Evolutionary conservation across 352 stramenopile genomes (phyloP), one percentile per base, ranked within the genome.

Genomic region (Phytophthora podocarpi): DNA sequence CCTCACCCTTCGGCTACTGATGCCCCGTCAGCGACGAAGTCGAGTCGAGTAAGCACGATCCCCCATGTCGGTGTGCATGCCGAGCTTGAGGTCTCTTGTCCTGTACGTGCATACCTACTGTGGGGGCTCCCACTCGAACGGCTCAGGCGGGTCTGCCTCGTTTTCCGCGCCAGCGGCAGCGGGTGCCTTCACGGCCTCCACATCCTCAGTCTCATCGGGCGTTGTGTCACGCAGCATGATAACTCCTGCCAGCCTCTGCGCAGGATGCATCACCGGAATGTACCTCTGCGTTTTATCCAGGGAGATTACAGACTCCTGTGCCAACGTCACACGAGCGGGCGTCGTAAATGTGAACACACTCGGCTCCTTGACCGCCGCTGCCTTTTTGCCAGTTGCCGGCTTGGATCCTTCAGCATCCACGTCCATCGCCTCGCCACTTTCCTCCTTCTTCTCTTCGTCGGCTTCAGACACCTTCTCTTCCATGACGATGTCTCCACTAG

Each of bases 211-310:
- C 61, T 99, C 95, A 24, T 85, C 82, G 7, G 97, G 96, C 41
- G 86, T 97, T 59, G 83, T 97, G 79, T 99, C 97, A 34, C 87
- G 93, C 32, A 99, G 80, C 70, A 99, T 97, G 57, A 99, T 94
- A 42, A 99, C 95, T 49, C 97, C 96, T 59, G 87, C 83, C 16
- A 89, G 67, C 39, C 82, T 84, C 64, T 90, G 82, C 50, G 77
- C 66, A 41, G 78, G 74, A 35, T 79, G 70, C 70, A 92, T 78
- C 41, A 94, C 87, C 31, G 82, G 84, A 46, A 91, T 78, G 78
- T 98, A 99, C 50, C 96, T 88, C 77, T 99, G 96, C 53, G 89
- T 72, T 36, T 87, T 63, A 64, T 98, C 88, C 67, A 98, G 96
- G 32, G 83, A 82, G 59, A 98, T 94, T 45, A 95, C 77, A 30